These are phyloP conservation scores for Leishmania martiniquensis DNA, from an alignment of 208 protist genomes.

Conservation along the genomic window DNA sequence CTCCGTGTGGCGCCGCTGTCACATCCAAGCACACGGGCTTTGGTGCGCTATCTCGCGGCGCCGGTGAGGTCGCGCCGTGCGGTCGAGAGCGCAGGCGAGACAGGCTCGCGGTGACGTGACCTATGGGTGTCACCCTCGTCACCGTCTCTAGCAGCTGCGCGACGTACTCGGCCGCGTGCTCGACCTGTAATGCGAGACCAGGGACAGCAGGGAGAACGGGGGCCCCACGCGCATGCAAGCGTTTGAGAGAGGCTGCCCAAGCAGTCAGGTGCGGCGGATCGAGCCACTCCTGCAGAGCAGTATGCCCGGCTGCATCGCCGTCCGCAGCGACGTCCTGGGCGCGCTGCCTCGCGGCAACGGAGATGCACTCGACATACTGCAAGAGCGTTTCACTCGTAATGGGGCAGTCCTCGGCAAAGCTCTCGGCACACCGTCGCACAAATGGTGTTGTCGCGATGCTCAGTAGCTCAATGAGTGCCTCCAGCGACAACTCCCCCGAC, in stretches of 20 bases:
- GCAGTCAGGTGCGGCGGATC: conserved; percentile 32
- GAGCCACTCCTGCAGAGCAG: conserved; percentile 19
- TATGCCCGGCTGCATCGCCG: not conserved
- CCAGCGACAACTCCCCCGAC: conserved; percentile 17
- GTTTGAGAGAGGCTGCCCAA: conserved; percentile 14
- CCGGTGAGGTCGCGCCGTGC: not conserved
- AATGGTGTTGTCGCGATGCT: conserved; percentile 19
- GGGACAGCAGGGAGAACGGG: not conserved
- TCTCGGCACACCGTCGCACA: conserved; percentile 15
- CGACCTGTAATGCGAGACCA: conserved; percentile 11
- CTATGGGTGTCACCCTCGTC: conserved; percentile 10
- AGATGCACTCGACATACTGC: conserved; percentile 6
- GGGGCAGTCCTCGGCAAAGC: not conserved
- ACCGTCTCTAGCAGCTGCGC: conserved; percentile 19
- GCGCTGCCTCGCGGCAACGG: conserved; percentile 14
- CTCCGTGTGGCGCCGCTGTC: conserved; percentile 40
- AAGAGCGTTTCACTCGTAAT: not conserved
- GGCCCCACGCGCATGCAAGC: not conserved
- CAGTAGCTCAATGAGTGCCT: conserved; percentile 34
- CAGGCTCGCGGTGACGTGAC: conserved; percentile 22
- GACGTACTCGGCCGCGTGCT: conserved; percentile 27
- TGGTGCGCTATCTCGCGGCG: not conserved
- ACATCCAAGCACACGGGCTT: conserved; percentile 43
- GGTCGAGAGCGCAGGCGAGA: not conserved
- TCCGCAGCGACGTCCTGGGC: not conserved